Conservation (phyloP, 108 stramenopile genomes). For the Epithemia pelagica region DNA sequence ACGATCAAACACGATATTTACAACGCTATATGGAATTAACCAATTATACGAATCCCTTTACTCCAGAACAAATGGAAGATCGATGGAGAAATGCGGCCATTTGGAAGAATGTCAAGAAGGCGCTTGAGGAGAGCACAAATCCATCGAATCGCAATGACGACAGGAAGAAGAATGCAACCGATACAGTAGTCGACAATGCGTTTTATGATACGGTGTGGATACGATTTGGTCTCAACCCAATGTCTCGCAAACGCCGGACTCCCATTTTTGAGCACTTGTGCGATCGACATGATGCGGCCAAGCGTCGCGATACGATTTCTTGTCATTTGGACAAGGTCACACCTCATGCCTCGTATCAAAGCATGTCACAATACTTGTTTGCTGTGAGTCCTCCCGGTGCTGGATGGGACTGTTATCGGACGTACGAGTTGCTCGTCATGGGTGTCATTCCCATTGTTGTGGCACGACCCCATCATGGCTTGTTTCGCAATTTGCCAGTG, state of each 20-base stretch:
- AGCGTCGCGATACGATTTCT: slow-evolving; percentile 1
- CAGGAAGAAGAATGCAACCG: background rate
- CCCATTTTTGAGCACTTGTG: background rate
- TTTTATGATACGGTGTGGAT: slow-evolving; percentile 1
- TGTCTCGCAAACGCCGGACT: background rate
- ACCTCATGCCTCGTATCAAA: slow-evolving; percentile 3
- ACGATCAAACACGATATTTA: slow-evolving; percentile 5
- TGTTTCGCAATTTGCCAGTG: slow-evolving; percentile 6
- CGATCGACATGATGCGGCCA: background rate
- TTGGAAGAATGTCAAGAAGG: background rate
- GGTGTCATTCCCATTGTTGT: slow-evolving; percentile 14
- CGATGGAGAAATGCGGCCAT: background rate
- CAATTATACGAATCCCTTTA: slow-evolving; percentile 14
- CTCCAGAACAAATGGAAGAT: background rate
- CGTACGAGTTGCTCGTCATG: slow-evolving; percentile 13
- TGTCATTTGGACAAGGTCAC: slow-evolving; percentile 2
- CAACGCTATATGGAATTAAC: background rate
- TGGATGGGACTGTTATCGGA: slow-evolving; percentile 14
- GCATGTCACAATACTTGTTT: slow-evolving; percentile 5
- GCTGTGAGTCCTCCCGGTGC: slow-evolving; percentile 7
- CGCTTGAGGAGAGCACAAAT: background rate
- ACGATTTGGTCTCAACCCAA: slow-evolving; percentile 6
- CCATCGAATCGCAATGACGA: background rate
- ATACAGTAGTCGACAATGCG: background rate
- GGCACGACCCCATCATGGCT: background rate